Percentiles rank a stretch among this genome's conserved stretches.
Conservation (phyloP, 176 grass and related monocot genomes). For the Rhipidocladum racemiflorum region DNA sequence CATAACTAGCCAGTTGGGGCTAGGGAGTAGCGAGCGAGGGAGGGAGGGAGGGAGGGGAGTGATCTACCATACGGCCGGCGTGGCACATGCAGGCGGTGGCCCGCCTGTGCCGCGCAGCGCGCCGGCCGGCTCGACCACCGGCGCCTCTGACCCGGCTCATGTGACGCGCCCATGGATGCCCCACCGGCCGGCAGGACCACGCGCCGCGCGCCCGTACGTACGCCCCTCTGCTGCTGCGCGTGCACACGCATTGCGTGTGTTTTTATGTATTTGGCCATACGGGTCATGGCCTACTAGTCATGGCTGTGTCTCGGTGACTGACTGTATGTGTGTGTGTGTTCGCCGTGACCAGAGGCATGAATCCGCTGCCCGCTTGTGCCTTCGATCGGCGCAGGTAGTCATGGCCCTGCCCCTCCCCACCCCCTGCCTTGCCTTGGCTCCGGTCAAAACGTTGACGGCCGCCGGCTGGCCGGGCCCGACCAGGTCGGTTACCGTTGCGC, state of each 20-base stretch:
- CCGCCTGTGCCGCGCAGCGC: not conserved
- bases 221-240: not conserved
- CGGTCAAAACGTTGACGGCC: not conserved
- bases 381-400: not conserved
- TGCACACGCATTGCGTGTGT: not conserved
- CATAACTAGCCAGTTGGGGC: not conserved
- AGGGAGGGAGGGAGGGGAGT: not conserved
- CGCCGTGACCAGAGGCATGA: not conserved
- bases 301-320: not conserved
- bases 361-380: not conserved
- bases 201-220: constrained; percentile 6
- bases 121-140: not conserved
- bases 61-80: not conserved
- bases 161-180: not conserved
- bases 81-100: not conserved
- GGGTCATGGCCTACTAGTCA: not conserved
- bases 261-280: not conserved
- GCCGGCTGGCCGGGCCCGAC: not conserved
- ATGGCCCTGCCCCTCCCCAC: no score
- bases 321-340: not conserved
- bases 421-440: no score
- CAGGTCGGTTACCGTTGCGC: not conserved
- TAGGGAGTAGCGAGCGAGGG: not conserved
- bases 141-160: not conserved
- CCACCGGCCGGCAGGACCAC: not conserved